Percentiles rank a stretch among this genome's conserved stretches.
These are phyloP conservation scores for Didymella keratinophila DNA, from an alignment of 2,329 filamentous ascomycete species.

Conservation along the genomic window DNA sequence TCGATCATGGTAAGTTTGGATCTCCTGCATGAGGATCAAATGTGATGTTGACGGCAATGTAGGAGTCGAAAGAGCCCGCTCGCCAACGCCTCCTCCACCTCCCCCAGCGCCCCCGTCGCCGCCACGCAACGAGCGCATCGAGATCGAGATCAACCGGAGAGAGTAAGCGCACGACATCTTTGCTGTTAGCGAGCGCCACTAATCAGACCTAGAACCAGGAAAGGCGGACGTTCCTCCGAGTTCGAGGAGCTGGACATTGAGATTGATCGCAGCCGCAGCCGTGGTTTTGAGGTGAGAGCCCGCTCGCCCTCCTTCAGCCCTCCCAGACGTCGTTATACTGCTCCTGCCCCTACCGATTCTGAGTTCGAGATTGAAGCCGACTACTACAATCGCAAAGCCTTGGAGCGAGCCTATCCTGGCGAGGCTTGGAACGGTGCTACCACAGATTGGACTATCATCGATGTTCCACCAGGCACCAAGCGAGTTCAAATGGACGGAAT, in stretches of 20 bases:
- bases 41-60: constrained; percentile 7
- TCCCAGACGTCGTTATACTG: constrained; percentile 54
- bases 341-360: constrained; percentile 47
- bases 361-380: constrained; percentile 64
- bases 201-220: constrained; percentile 37
- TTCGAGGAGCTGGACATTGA: constrained; percentile 71
- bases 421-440: constrained; percentile 79
- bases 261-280: constrained; percentile 62
- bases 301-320: constrained; percentile 52
- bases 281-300: constrained; percentile 41
- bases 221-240: constrained; percentile 56
- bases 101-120: constrained; percentile 56
- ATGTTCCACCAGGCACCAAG: constrained; percentile 84
- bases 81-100: constrained; percentile 60
- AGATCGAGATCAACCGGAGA: constrained; percentile 64
- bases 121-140: constrained; percentile 59
- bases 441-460: constrained; percentile 80
- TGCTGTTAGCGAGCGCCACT: constrained; percentile 12
- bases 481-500: constrained; percentile 82
- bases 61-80: constrained; percentile 58
- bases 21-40: neutral
- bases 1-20: constrained; percentile 76
- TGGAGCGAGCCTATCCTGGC: constrained; percentile 72
- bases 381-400: constrained; percentile 71
- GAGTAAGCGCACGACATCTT: constrained; percentile 49